Conservation (phyloP, 2,329 filamentous ascomycete species). For the Diplodia scrobiculata region DNA sequence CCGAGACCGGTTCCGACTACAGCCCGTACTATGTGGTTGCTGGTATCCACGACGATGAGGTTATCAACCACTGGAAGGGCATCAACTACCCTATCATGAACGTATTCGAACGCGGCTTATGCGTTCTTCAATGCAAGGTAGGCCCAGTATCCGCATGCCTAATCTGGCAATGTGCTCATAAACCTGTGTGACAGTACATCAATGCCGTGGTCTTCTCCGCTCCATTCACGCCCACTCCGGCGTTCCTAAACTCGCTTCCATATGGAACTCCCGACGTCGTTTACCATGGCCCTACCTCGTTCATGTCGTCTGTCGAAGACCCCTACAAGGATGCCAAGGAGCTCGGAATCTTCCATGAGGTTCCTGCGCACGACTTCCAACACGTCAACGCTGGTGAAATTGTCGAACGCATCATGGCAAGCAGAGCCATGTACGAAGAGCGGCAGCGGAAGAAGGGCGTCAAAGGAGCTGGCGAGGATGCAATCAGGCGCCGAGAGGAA, state of each 20-base stretch:
- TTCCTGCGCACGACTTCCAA: constrained; percentile 75
- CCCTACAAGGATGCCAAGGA: constrained; percentile 74
- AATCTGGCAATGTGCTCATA: background rate
- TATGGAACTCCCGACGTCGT: constrained; percentile 71
- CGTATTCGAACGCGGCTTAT: constrained; percentile 92
- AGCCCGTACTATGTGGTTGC: constrained; percentile 84
- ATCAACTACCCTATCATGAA: constrained; percentile 99
- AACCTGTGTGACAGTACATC: constrained; percentile 64
- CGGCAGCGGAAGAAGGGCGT: constrained; percentile 86
- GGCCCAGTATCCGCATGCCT: constrained; percentile 35
- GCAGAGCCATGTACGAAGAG: constrained; percentile 84
- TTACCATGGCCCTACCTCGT: constrained; percentile 94
- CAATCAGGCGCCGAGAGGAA: constrained; percentile 44
- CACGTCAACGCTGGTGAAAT: constrained; percentile 92
- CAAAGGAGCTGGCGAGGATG: constrained; percentile 75
- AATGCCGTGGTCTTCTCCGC: constrained; percentile 86
- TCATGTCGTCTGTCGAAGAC: constrained; percentile 67
- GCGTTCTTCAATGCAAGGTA: constrained; percentile 91
- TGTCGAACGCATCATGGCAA: constrained; percentile 84
- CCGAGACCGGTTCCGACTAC: constrained; percentile 70
- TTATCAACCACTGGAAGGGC: constrained; percentile 96
- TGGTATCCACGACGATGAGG: constrained; percentile 89
- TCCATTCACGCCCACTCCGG: constrained; percentile 79
- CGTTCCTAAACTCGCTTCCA: constrained; percentile 74
- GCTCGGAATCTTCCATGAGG: constrained; percentile 81